phyloP scores from a whole-genome alignment of 148 eudicot genomes.

The Vaccinium macrocarpon region DNA sequence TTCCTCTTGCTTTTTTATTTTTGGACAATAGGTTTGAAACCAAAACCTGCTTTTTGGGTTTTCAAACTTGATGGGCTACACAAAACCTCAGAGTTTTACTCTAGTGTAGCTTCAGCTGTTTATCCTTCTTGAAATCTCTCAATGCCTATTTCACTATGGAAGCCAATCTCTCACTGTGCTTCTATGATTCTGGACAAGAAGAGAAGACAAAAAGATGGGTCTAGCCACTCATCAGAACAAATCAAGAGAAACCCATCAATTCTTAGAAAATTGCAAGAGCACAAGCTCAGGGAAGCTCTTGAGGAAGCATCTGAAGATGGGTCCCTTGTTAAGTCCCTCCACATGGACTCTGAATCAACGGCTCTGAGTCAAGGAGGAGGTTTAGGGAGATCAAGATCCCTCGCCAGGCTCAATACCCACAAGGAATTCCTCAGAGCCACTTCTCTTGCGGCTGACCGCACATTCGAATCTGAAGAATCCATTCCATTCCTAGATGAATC shows the following conservation, averaged over 20 bases:
- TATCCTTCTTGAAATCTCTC: constrained; percentile 18
- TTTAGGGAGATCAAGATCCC: constrained; percentile 73
- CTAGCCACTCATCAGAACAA: constrained; percentile 38
- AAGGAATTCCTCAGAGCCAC: constrained; percentile 91
- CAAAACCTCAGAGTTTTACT: neutral
- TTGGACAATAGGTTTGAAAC: constrained; percentile 32
- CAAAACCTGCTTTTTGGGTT: constrained; percentile 25
- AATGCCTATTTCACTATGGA: constrained; percentile 98
- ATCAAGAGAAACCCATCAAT: constrained; percentile 50
- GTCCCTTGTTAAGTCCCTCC: constrained; percentile 70
- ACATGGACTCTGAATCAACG: constrained; percentile 43
- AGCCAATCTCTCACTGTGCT: constrained; percentile 85
- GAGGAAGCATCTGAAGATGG: constrained; percentile 98
- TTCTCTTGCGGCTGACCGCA: constrained; percentile 79
- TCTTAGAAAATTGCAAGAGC: constrained; percentile 68
- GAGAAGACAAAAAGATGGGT: constrained; percentile 65
- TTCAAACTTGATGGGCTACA: constrained; percentile 29
- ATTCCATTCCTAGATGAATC: constrained; percentile 69
- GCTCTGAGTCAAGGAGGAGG: constrained; percentile 53
- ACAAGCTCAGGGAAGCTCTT: constrained; percentile 83
- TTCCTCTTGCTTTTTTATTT: constrained; percentile 34
- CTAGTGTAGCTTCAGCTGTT: constrained; percentile 19
- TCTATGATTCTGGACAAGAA: constrained; percentile 69
- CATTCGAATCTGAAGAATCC: constrained; percentile 54
- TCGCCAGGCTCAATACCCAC: constrained; percentile 72